phyloP scores from a whole-genome alignment of 2,329 filamentous ascomycete species.

The Colletotrichum siamense region DNA sequence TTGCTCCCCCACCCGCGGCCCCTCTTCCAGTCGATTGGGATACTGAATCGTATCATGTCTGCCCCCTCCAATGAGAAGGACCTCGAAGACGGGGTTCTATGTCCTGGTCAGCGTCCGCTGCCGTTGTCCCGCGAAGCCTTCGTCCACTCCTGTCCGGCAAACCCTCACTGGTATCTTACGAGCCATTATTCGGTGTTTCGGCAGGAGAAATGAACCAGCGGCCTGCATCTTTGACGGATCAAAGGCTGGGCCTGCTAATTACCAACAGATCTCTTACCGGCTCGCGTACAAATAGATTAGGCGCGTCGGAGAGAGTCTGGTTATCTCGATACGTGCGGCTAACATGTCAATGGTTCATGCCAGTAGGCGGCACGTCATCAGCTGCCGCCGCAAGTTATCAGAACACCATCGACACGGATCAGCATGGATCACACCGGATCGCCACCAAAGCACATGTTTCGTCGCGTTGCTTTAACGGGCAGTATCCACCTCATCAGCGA shows the following conservation, averaged over 20 bases:
- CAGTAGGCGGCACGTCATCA: neutral
- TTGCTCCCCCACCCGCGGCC: neutral
- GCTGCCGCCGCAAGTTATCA: neutral
- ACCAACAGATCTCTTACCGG: neutral
- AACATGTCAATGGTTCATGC: neutral
- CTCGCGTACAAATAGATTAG: neutral
- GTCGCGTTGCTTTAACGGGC: neutral
- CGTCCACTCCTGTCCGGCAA: neutral
- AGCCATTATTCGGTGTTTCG: neutral
- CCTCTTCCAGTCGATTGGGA: constrained; percentile 17
- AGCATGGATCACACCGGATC: neutral
- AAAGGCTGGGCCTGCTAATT: neutral
- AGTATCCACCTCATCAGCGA: neutral
- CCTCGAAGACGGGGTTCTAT: neutral
- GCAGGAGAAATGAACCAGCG: neutral
- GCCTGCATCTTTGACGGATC: neutral
- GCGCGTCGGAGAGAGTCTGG: neutral
- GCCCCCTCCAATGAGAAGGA: neutral
- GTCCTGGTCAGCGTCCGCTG: neutral
- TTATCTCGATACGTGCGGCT: constrained; percentile 5
- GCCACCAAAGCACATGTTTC: neutral
- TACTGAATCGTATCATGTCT: constrained; percentile 19
- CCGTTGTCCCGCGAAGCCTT: neutral
- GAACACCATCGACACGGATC: neutral
- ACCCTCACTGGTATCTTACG: neutral